A percentile compares a stretch with the other conserved stretches of the same genome.
Conservation (phyloP, 2,329 filamentous ascomycete genomes). For the Fusarium austroafricanum region DNA sequence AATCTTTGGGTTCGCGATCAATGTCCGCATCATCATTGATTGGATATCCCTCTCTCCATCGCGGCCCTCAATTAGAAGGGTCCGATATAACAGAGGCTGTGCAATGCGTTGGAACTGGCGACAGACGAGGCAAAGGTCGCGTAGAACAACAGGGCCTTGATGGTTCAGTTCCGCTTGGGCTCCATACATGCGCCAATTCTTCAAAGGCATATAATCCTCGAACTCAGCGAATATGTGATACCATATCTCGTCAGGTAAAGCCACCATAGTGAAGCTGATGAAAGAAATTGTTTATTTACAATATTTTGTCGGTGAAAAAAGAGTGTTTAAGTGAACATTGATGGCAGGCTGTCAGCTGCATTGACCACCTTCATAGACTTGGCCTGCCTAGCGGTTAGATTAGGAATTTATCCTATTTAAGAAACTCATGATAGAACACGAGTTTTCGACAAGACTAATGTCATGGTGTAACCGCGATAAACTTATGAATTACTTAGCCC, state of each 20-base stretch:
- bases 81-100: not conserved
- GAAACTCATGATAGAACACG: too few species aligned
- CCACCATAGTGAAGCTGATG: not conserved
- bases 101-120: slow-evolving; percentile 12
- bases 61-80: not conserved
- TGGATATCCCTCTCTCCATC: fast-evolving
- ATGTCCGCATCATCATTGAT: not conserved
- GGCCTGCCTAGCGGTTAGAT: too few species aligned
- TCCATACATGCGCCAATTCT: slow-evolving; percentile 15
- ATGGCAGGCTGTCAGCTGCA: not conserved
- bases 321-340: too few species aligned
- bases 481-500: too few species aligned
- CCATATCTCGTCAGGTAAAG: not conserved
- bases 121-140: slow-evolving; percentile 13
- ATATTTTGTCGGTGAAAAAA: not conserved
- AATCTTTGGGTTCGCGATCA: not conserved
- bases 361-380: not conserved
- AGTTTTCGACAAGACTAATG: too few species aligned
- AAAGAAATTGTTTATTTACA: not conserved
- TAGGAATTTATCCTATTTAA: too few species aligned
- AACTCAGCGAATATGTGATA: not conserved
- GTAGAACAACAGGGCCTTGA: not conserved
- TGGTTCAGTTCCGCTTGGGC: not conserved
- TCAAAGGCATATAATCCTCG: not conserved
- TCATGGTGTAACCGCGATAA: too few species aligned